A percentile compares a stretch with the other conserved stretches of the same genome.
phyloP scores from a whole-genome alignment of 352 stramenopile species.

The Thraustotheca clavata region DNA sequence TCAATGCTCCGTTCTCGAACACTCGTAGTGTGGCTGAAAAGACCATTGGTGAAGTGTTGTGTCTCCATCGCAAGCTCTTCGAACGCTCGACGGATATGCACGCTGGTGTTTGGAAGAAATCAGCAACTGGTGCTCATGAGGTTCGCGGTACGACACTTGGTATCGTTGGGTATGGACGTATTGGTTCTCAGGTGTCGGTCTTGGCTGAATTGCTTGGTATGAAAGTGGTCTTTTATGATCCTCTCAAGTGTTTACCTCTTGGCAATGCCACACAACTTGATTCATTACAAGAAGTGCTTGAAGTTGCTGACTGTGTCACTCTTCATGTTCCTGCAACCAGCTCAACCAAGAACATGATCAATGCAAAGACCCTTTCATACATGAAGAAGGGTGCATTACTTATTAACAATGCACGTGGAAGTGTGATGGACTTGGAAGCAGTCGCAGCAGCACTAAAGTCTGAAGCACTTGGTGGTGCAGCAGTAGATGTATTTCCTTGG shows the following conservation, averaged over 20 bases:
- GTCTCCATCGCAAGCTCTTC: constrained; percentile 77
- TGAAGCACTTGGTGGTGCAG: constrained; percentile 66
- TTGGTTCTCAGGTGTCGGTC: constrained; percentile 75
- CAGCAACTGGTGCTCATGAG: constrained; percentile 63
- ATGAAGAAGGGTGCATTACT: constrained; percentile 91
- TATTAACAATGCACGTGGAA: constrained; percentile 93
- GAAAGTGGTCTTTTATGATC: constrained; percentile 92
- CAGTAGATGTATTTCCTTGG: constrained; percentile 85
- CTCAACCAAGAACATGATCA: constrained; percentile 90
- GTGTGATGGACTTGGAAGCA: constrained; percentile 91
- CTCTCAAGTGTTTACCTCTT: constrained; percentile 71
- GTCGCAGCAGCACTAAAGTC: constrained; percentile 84
- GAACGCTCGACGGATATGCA: constrained; percentile 67
- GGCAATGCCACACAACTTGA: constrained; percentile 78
- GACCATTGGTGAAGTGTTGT: constrained; percentile 73
- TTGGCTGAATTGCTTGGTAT: constrained; percentile 86
- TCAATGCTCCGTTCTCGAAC: constrained; percentile 82
- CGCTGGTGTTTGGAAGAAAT: constrained; percentile 72
- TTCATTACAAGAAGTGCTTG: constrained; percentile 74
- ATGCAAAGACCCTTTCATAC: constrained; percentile 69
- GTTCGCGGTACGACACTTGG: constrained; percentile 73
- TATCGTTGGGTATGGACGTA: constrained; percentile 74
- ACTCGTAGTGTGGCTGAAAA: constrained; percentile 80
- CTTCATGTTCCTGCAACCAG: constrained; percentile 95
- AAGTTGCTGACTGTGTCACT: constrained; percentile 86